Evolutionary conservation across 768 basidiomycete species (phyloP).

Genomic region (Tremella fuciformis): DNA sequence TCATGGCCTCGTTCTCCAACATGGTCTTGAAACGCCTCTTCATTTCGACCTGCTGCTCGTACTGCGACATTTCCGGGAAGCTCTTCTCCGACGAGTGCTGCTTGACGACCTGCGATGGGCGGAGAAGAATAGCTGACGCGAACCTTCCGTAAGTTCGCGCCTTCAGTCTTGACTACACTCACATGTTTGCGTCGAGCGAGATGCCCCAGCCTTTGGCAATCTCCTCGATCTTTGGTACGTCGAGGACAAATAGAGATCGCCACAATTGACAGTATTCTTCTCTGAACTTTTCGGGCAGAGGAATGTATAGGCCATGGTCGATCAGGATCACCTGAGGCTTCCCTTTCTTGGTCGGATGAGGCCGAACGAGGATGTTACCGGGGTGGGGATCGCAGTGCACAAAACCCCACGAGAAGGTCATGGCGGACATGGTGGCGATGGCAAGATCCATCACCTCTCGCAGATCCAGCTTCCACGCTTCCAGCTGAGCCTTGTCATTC

Average conservation of each 20-base stretch:
- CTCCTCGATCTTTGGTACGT: slow-evolving; percentile 48
- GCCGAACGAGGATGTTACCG: slow-evolving; percentile 62
- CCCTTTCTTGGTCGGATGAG: slow-evolving; percentile 60
- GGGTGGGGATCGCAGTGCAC: slow-evolving; percentile 65
- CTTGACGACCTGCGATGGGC: slow-evolving; percentile 50
- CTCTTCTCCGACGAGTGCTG: slow-evolving; percentile 27
- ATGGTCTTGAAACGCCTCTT: slow-evolving; percentile 51
- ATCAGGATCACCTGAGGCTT: slow-evolving; percentile 64
- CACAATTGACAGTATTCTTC: slow-evolving; percentile 75
- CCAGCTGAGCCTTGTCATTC: slow-evolving; percentile 52
- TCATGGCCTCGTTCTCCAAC: slow-evolving; percentile 53
- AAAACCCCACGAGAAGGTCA: slow-evolving; percentile 88
- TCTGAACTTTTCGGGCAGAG: slow-evolving; percentile 65
- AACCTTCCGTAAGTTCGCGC: slow-evolving; percentile 30
- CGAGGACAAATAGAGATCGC: slow-evolving; percentile 55
- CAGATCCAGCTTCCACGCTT: slow-evolving; percentile 47
- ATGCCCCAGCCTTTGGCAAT: slow-evolving; percentile 53
- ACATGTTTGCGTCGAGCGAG: slow-evolving; percentile 51
- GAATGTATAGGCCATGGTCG: slow-evolving; percentile 88
- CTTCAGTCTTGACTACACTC: slow-evolving; percentile 4
- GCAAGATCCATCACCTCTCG: slow-evolving; percentile 72
- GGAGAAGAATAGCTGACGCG: slow-evolving; percentile 52
- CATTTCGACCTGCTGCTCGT: slow-evolving; percentile 52
- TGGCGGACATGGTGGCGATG: slow-evolving; percentile 81
- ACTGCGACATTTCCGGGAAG: slow-evolving; percentile 41